Base-by-base conservation (phyloP, 306 rosid species). In the Delonix regia region DNA sequence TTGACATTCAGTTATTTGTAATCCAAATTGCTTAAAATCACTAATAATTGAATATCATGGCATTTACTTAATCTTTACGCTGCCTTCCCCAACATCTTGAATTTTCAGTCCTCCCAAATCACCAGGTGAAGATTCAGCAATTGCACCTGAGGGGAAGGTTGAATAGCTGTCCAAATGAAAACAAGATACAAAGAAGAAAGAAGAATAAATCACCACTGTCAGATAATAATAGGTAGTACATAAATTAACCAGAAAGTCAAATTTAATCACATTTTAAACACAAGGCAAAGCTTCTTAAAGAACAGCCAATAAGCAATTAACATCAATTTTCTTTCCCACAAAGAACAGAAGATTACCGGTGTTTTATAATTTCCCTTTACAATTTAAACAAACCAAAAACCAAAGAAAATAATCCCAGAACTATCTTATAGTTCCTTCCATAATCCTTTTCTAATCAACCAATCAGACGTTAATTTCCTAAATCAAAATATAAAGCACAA, bases 71-170 rank as follows among this genome's bases (percentile, higher is more conserved):
- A 94, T 92, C 67, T 92, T 92, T 7, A 92, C 95, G 74, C 90
- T 86, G 75, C 99, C 97, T 89, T 94, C 97, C 74, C 93, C 95
- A 36, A 92, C 97, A 78, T 92, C 97, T 81, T 94, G 99, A 77
- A 76, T 82, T 74, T 84, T 89, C 79, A 94, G 59, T 34, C 69
- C 89, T 68, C 88, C 92, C 71, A 88, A 57, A 81, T 89, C 92
- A 36, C 71, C 84, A 15, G 85, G 51, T 16, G 93, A 76, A 84
- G 79, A 85, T 39, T 85, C 94, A 74, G 49, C 6, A 79, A 39
- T 88, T 56, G 69, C 33, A 21, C 84, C 87, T 0, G 86, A 74
- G 60, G 84, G 81, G 62, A 84, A 82, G 33, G 89, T 85, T 15
- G 97, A 86, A 83, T 87, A 91, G 87, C 97, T 91, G 81, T 1